Base-by-base conservation (phyloP, 73 alveolate species). In the Tetrahymena elliotti region DNA sequence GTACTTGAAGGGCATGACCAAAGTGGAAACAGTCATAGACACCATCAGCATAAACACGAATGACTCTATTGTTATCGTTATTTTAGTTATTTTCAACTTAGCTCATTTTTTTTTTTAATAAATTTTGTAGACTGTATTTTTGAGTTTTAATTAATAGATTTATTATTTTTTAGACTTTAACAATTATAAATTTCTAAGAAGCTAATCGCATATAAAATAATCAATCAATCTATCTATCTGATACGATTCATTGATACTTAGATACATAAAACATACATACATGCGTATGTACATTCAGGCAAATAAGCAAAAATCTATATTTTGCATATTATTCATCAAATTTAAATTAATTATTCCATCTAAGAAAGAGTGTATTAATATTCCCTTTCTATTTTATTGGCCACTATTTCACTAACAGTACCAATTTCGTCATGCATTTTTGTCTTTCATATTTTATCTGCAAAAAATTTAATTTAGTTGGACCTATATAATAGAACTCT, bases 1-100 rank as follows among this genome's bases (percentile, higher is more conserved):
- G 38, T 68, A 68, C 88, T 68, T 68, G 18, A 40, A 95, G 96
- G 6, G 99, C 99, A 95, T 98, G 99, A 53, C 99, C 99, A 93
- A 97, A 94, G 92, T 98, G 99, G 96, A 98, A 98, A 97, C 98
- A 94, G 93, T 98, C 99, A 95, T 97, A 98, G 68, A 98, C 99
- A 1, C 99, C 99, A 96, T 98, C 99, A 5, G 99, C 98, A 93
- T 99, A 99, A 33, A 99, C 97, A 84, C 99, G 95, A 36, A 68
- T 68, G 88, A 68, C 88, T 68, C 36, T 68, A 68, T 68, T 16
- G 38, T 68, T 68, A 27, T 68, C 88, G 36, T 31, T 68, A 27
- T 68, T 68, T 68, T 68, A 68, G 36, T 68, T 68, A 31, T 24
- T 68, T 68, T 68, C 38, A 68, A 68, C 88, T 68, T 68, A 31